Base-by-base conservation (phyloP, 139 green algal genomes). In the Penium margaritaceum region DNA sequence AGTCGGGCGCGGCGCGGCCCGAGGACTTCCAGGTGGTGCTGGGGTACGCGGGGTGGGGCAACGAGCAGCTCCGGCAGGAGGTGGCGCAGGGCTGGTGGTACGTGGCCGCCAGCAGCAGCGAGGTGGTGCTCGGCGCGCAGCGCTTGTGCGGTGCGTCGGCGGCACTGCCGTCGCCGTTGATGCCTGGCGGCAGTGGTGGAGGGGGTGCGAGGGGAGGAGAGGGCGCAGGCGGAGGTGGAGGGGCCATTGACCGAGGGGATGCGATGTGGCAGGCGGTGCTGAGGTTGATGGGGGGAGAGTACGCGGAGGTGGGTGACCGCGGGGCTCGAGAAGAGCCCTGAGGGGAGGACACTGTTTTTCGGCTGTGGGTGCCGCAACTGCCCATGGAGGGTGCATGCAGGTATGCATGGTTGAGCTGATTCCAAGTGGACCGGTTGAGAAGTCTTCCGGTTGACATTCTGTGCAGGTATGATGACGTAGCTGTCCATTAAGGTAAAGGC, bases 21-120 rank as follows among this genome's bases (percentile, higher is more conserved):
- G 69, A 76, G 32, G 60, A 69, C 33, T 76, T 76, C 24, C 29
- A 38, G 15, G 78, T 78, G 21, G 75, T 66, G 12, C 68, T 78
- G 2, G 71, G 71, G 24, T 78, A 78, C 27, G 30, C 71, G 5
- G 71, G 71, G 30, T 78, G 71, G 71, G 71, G 46, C 29, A 17
- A 17, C 9, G 63, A 27, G 17, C 71, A 78, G 71, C 61, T 78
- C 21, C n/a, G n/a, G 64, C 41, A 57, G 24, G 71, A 78, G 55
- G 24, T 78, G 17, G 63, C n/a, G 63, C 38, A 32, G 29, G 71
- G 71, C 33, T 78, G 71, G 71, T 78, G 71, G 71, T 58, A 78
- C 19, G 46, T 78, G 6, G 71, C 71, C 29, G 71, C 71, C 21
- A 77, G 71, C 9, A 78, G 71, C 53, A 53, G 43, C 35, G 71